phyloP scores from a whole-genome alignment of 805 yeast genomes.

The Phaffomyces antillensis region DNA sequence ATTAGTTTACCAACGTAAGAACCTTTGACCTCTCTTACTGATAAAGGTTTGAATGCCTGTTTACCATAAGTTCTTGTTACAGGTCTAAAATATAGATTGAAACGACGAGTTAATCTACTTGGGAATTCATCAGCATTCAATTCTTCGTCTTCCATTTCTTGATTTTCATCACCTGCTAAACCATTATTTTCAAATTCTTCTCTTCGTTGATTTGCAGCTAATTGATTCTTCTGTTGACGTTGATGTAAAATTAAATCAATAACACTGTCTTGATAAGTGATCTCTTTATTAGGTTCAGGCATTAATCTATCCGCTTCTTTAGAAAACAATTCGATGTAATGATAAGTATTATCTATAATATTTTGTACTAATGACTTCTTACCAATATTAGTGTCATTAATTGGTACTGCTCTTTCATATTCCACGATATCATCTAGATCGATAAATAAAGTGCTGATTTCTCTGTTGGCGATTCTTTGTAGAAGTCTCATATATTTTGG shows the following conservation, averaged over 20 bases:
- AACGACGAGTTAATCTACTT: conserved; percentile 78
- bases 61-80: conserved; percentile 34
- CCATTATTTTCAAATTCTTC: conserved; percentile 48
- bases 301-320: conserved; percentile 68
- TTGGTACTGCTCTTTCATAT: conserved; percentile 47
- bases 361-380: conserved; percentile 42
- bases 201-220: conserved; percentile 58
- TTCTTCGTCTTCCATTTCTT: conserved; percentile 21
- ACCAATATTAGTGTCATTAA: conserved; percentile 17
- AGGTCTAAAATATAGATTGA: conserved; percentile 82
- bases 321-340: conserved; percentile 73
- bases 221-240: conserved; percentile 73
- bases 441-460: conserved; percentile 55
- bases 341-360: conserved; percentile 67
- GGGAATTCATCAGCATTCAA: conserved; percentile 59
- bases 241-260: conserved; percentile 89
- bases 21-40: conserved; percentile 89
- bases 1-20: conserved; percentile 75
- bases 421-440: conserved; percentile 79
- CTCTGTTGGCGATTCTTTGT: conserved; percentile 82
- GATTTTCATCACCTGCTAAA: conserved; percentile 19
- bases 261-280: conserved; percentile 80
- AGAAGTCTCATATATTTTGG: conserved; percentile 72
- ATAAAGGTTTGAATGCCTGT: conserved; percentile 44
- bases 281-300: conserved; percentile 81